These are phyloP conservation scores for Globisporangium nagaii DNA, from an alignment of 352 stramenopile genomes.

Conservation along the genomic window DNA sequence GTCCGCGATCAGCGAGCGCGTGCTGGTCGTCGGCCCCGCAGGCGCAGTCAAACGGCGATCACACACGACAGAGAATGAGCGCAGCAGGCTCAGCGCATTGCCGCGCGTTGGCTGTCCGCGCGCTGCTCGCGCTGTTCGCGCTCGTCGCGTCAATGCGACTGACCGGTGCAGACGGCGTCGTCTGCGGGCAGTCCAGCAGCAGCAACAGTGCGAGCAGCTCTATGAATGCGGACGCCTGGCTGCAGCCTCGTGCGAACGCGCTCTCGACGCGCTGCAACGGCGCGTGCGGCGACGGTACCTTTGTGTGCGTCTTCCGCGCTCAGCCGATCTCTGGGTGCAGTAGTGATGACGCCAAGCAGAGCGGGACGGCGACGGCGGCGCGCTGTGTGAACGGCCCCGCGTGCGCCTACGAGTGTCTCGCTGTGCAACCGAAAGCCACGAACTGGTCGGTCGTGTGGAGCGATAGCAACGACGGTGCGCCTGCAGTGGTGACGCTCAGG, in stretches of 20 bases:
- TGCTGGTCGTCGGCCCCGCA: too few species aligned
- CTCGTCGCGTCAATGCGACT: not conserved
- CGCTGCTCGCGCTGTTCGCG: not conserved
- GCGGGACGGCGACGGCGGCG: not conserved
- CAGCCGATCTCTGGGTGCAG: not conserved
- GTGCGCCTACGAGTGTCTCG: constrained; percentile 7
- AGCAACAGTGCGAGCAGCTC: too few species aligned
- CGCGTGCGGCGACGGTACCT: not conserved
- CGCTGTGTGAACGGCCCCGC: constrained; percentile 6
- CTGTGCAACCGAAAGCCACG: not conserved
- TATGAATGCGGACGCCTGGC: not conserved
- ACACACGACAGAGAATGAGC: too few species aligned
- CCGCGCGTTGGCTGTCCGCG: too few species aligned
- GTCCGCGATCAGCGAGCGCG: too few species aligned
- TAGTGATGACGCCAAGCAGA: not conserved
- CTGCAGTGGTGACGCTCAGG: not conserved
- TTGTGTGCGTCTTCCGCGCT: constrained; percentile 6
- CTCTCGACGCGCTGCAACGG: constrained; percentile 3
- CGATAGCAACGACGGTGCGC: not conserved
- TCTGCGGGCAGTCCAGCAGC: not conserved
- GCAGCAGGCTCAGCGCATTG: too few species aligned
- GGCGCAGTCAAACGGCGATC: too few species aligned
- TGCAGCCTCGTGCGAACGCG: not conserved
- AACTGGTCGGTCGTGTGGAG: constrained; percentile 2
- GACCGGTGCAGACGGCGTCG: not conserved